Evolutionary conservation across 2,329 filamentous ascomycete genomes (phyloP).

Genomic region (Catunica adiposa): DNA sequence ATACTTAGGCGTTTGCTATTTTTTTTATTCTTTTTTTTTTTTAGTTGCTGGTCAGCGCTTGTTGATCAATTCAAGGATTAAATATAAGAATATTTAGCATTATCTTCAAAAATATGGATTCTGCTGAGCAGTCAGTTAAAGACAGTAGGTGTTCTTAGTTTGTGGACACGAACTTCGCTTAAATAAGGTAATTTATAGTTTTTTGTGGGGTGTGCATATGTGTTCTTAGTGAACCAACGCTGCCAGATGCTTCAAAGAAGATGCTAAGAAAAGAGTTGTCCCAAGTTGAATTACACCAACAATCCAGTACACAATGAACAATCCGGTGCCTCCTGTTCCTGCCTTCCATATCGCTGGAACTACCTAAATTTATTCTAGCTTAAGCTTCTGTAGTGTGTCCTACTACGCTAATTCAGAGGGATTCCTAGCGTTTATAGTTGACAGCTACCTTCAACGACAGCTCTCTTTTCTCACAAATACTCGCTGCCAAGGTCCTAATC

Average conservation of each 20-base stretch:
- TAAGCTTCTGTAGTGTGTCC: too few relatives aligned
- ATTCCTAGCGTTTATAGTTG: too few relatives aligned
- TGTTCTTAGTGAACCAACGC: not conserved
- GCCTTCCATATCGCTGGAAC: not conserved
- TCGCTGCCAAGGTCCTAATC: too few relatives aligned
- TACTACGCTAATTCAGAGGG: too few relatives aligned
- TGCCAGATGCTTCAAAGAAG: not conserved
- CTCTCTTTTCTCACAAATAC: too few relatives aligned
- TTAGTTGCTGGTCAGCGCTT: not conserved
- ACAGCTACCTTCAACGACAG: too few relatives aligned
- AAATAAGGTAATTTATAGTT: not conserved
- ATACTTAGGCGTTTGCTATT: not conserved
- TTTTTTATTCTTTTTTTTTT: too few relatives aligned
- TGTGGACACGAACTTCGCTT: not conserved
- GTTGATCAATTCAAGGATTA: not conserved
- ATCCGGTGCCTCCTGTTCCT: not conserved
- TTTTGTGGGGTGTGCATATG: not conserved
- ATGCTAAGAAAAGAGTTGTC: not conserved
- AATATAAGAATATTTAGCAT: not conserved
- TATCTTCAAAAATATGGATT: not conserved
- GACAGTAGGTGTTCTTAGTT: not conserved
- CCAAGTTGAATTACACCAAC: not conserved
- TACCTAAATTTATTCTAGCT: not conserved
- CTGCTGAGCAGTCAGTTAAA: not conserved
- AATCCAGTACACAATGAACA: not conserved